Percentiles rank a stretch among this genome's conserved stretches.
Evolutionary conservation across 495 filamentous ascomycete species (phyloP).

Genomic region (Jackrogersella multiformis): DNA sequence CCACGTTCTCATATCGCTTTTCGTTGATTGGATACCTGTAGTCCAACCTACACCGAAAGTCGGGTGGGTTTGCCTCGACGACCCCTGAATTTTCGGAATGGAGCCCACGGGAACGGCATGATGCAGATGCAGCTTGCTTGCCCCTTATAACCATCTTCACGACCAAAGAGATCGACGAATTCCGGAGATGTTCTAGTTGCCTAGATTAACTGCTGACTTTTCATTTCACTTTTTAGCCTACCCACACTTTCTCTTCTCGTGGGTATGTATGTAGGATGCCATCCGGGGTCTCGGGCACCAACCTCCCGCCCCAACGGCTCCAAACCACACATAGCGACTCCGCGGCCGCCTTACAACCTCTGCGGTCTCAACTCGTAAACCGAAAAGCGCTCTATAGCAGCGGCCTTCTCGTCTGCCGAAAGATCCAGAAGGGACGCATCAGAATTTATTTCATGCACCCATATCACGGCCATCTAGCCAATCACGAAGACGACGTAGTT

Average conservation of each 20-base stretch:
- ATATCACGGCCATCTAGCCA: constrained; percentile 12
- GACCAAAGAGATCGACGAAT: constrained; percentile 8
- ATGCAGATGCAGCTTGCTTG: constrained; percentile 6
- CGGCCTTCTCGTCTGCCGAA: constrained; percentile 8
- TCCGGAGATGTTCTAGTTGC: too few species aligned
- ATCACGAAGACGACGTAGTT: constrained; percentile 31
- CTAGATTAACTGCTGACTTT: too few species aligned
- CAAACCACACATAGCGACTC: constrained; percentile 10
- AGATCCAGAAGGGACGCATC: constrained; percentile 12
- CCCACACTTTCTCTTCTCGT: constrained; percentile 10
- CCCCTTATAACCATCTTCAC: constrained; percentile 10
- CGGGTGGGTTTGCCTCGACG: background rate
- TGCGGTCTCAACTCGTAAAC: background rate
- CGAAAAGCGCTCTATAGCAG: background rate
- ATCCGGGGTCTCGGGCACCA: constrained; percentile 20
- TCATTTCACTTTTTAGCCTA: constrained; percentile 12
- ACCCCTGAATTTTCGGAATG: constrained; percentile 21
- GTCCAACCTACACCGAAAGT: constrained; percentile 17
- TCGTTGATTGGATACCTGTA: background rate
- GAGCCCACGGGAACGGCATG: constrained; percentile 10
- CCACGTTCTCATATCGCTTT: background rate
- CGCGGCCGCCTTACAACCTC: background rate
- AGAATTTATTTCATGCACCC: constrained; percentile 10
- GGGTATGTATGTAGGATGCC: constrained; percentile 21
- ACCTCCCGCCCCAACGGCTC: constrained; percentile 10